phyloP scores from a whole-genome alignment of 805 yeast genomes.

The Schwanniomyces vanrijiae region DNA sequence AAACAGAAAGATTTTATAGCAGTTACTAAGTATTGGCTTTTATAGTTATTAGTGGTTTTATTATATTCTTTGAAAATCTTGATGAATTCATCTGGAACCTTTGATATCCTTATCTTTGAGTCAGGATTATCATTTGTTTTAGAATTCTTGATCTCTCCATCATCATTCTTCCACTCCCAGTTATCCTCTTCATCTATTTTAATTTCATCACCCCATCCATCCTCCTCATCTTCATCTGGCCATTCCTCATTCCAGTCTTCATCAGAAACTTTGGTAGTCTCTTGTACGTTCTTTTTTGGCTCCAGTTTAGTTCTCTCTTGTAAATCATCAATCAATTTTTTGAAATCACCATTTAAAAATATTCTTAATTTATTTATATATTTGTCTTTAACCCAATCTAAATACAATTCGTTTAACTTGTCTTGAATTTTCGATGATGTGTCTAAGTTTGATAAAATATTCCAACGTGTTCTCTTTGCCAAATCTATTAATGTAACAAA shows the following conservation, averaged over 20 bases:
- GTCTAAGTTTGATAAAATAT: slow-evolving; percentile 9
- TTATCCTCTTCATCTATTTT: slow-evolving; percentile 14
- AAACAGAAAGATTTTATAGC: slow-evolving; percentile 32
- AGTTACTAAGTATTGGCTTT: slow-evolving; percentile 19
- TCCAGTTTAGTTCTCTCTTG: slow-evolving; percentile 11
- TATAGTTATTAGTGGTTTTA: slow-evolving; percentile 17
- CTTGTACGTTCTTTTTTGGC: slow-evolving; percentile 6
- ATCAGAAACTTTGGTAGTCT: neutral
- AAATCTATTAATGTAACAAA: slow-evolving; percentile 16
- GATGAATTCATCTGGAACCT: slow-evolving; percentile 21
- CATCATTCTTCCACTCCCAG: slow-evolving; percentile 1
- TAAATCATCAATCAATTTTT: slow-evolving; percentile 7
- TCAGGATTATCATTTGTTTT: neutral
- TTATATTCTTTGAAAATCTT: slow-evolving; percentile 22
- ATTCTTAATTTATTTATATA: slow-evolving; percentile 29
- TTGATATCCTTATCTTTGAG: slow-evolving; percentile 12
- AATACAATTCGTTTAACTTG: slow-evolving; percentile 25
- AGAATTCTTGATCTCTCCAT: neutral
- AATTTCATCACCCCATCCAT: slow-evolving; percentile 17
- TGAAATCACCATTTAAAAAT: slow-evolving; percentile 15
- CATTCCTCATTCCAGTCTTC: slow-evolving; percentile 18
- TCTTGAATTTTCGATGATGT: neutral
- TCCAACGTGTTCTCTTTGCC: slow-evolving; percentile 12
- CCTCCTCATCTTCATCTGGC: slow-evolving; percentile 12
- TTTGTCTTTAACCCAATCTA: slow-evolving; percentile 32